Conservation (phyloP, 2,329 filamentous ascomycete genomes). For the Hymenotorrendiella dingleyae region DNA sequence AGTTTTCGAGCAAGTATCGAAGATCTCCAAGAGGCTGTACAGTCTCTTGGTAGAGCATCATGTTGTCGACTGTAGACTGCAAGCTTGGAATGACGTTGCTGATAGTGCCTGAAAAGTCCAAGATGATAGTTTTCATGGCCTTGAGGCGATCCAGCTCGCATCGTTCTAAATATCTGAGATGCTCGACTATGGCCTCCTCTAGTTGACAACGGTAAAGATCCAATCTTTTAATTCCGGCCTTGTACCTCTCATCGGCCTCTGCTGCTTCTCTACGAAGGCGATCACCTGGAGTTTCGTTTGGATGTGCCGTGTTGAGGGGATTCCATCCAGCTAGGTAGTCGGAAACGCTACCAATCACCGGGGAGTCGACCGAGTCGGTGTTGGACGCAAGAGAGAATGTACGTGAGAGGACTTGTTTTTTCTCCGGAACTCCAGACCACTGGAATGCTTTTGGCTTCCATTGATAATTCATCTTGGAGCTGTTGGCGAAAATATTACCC, state of each 20-base stretch:
- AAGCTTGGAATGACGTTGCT: slow-evolving; percentile 96
- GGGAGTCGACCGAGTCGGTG: slow-evolving; percentile 63
- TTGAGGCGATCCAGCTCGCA: slow-evolving; percentile 94
- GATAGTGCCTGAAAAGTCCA: slow-evolving; percentile 95
- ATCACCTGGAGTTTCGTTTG: slow-evolving; percentile 89
- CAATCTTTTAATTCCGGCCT: slow-evolving; percentile 74
- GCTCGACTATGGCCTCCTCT: slow-evolving; percentile 90
- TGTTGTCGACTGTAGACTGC: slow-evolving; percentile 93
- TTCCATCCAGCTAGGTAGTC: slow-evolving; percentile 94
- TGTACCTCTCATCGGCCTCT: slow-evolving; percentile 92
- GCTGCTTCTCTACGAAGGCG: slow-evolving; percentile 81
- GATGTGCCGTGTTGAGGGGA: slow-evolving; percentile 78
- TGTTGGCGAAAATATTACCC: slow-evolving; percentile 93
- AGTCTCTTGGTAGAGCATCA: slow-evolving; percentile 99
- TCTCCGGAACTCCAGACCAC: slow-evolving; percentile 80
- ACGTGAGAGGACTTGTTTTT: slow-evolving; percentile 66
- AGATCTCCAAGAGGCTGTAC: slow-evolving; percentile 90
- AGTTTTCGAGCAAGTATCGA: slow-evolving; percentile 92
- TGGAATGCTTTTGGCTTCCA: slow-evolving; percentile 93
- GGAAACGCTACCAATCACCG: slow-evolving; percentile 73
- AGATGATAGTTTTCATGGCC: slow-evolving; percentile 94
- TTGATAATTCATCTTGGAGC: slow-evolving; percentile 94
- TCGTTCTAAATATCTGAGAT: slow-evolving; percentile 92
- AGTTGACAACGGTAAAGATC: slow-evolving; percentile 88
- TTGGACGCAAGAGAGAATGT: slow-evolving; percentile 66